phyloP scores from a whole-genome alignment of 1,284 basidiomycete genomes.

The Cystobasidium pallidum region DNA sequence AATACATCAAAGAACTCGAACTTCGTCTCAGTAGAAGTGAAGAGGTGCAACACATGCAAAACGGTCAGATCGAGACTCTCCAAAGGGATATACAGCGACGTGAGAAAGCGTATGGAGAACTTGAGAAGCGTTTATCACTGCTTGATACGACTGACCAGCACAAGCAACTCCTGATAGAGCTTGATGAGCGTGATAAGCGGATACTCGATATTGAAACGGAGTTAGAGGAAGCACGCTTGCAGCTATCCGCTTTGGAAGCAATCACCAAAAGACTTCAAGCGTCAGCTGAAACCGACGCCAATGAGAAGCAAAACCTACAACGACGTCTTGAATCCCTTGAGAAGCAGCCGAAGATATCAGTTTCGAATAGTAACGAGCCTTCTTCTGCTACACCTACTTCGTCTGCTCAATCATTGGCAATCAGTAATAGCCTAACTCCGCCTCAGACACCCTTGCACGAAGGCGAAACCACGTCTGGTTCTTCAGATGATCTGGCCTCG shows the following conservation, averaged over 20 bases:
- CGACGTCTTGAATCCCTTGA: constrained; percentile 45
- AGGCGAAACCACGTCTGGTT: constrained; percentile 23
- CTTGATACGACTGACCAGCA: constrained; percentile 66
- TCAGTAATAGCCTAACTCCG: constrained; percentile 41
- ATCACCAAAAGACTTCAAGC: constrained; percentile 66
- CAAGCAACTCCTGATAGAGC: constrained; percentile 65
- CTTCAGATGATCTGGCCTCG: constrained; percentile 26
- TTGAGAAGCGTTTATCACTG: constrained; percentile 73
- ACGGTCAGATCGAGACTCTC: constrained; percentile 72
- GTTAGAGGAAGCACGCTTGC: constrained; percentile 73
- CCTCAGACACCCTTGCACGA: constrained; percentile 44
- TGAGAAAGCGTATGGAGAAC: constrained; percentile 66
- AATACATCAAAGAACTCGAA: constrained; percentile 90
- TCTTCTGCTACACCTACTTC: background rate
- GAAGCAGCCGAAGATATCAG: constrained; percentile 22
- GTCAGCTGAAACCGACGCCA: constrained; percentile 45
- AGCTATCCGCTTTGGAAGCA: constrained; percentile 67
- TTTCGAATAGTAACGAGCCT: background rate
- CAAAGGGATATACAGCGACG: constrained; percentile 76
- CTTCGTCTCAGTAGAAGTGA: constrained; percentile 76
- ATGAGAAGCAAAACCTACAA: constrained; percentile 47
- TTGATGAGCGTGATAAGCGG: constrained; percentile 75
- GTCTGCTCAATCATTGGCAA: background rate
- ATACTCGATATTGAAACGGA: constrained; percentile 74
- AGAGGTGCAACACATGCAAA: constrained; percentile 70